Conservation (phyloP, 148 eudicot species). For the Pharnaceum exiguum region DNA sequence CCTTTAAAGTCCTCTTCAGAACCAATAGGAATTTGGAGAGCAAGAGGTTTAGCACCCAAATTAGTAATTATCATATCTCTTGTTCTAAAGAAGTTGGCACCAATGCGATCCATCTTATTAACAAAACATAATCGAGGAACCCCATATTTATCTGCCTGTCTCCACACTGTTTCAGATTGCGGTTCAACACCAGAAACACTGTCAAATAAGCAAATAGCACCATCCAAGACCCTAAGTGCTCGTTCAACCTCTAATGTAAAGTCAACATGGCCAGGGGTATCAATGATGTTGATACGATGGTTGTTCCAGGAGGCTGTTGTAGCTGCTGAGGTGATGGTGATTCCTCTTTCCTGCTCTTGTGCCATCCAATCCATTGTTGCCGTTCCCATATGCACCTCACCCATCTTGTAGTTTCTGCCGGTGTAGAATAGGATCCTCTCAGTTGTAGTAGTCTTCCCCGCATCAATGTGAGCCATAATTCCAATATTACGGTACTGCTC, state of each 20-base stretch:
- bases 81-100: conserved; percentile 92
- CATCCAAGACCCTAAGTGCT: conserved; percentile 97
- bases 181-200: conserved; percentile 99
- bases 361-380: conserved; percentile 99
- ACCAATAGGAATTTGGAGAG: conserved; percentile 86
- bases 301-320: conserved; percentile 96
- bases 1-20: conserved; percentile 82
- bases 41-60: conserved; percentile 93
- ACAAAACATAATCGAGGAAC: conserved; percentile 98
- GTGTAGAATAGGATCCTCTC: conserved; percentile 88
- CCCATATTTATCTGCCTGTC: conserved; percentile 97
- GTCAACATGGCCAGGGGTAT: conserved; percentile 99
- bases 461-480: conserved; percentile 99
- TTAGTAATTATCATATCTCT: conserved; percentile 94
- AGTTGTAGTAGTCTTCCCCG: conserved; percentile 97
- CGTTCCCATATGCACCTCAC: conserved; percentile 97
- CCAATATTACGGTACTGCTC: conserved; percentile 92
- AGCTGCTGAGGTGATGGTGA: conserved; percentile 98
- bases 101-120: conserved; percentile 97
- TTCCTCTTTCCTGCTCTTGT: conserved; percentile 99
- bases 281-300: conserved; percentile 93
- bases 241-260: conserved; percentile 99
- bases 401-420: conserved; percentile 94
- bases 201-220: conserved; percentile 93
- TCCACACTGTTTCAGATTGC: conserved; percentile 98